Conservation (phyloP, 2,329 filamentous ascomycete species). For the Pleurostoma richardsiae region DNA sequence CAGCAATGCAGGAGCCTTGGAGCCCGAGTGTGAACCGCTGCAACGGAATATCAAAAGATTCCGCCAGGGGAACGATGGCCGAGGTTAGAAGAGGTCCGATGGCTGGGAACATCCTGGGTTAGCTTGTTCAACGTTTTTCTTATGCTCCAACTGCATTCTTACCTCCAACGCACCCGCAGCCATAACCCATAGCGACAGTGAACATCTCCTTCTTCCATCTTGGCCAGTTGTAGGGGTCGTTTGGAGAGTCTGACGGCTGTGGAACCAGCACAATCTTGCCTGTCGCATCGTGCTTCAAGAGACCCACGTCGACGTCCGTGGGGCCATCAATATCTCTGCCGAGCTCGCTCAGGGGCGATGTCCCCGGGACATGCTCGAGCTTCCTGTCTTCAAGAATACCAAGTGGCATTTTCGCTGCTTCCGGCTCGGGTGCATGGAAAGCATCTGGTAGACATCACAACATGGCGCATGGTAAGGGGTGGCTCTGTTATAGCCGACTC, state of each 20-base stretch:
- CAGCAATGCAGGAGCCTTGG: conserved; percentile 26
- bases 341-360: conserved; percentile 16
- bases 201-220: conserved; percentile 24
- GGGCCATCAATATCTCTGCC: conserved; percentile 11
- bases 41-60: conserved; percentile 21
- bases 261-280: conserved; percentile 41
- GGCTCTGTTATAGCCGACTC: too few relatives aligned
- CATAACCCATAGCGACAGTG: conserved; percentile 30
- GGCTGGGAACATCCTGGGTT: conserved; percentile 13
- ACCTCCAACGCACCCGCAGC: conserved; percentile 34
- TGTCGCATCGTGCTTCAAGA: conserved; percentile 18
- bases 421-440: too few relatives aligned
- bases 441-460: too few relatives aligned
- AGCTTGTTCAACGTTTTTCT: too few relatives aligned
- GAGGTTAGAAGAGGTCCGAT: conserved; percentile 30
- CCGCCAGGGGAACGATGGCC: conserved; percentile 26
- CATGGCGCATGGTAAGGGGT: too few relatives aligned
- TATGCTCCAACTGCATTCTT: conserved; percentile 2
- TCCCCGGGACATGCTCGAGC: conserved; percentile 19
- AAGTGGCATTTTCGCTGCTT: conserved; percentile 13
- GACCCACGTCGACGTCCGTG: conserved; percentile 8
- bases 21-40: conserved; percentile 25
- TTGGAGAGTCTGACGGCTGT: conserved; percentile 39
- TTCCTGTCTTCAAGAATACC: conserved; percentile 16
- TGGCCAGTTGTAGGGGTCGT: conserved; percentile 43